phyloP scores from a whole-genome alignment of 2,329 filamentous ascomycete genomes.

The Orbilia javanica region DNA sequence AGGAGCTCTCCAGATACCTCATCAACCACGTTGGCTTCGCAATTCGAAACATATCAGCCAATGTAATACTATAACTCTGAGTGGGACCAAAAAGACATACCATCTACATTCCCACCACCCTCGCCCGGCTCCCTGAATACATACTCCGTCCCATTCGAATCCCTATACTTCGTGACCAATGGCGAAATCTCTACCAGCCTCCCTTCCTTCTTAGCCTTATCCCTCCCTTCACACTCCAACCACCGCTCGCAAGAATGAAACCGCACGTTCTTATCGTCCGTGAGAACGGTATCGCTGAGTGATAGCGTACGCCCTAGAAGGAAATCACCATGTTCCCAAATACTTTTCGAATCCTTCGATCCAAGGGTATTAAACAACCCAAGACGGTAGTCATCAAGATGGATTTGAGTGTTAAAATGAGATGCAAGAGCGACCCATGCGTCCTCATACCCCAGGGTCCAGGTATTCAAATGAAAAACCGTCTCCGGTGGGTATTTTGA shows the following conservation, averaged over 20 bases:
- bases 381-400: slow-evolving; percentile 85
- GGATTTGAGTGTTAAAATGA: slow-evolving; percentile 77
- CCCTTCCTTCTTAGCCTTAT: slow-evolving; percentile 64
- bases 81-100: slow-evolving; percentile 33
- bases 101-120: slow-evolving; percentile 78
- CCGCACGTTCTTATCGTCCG: slow-evolving; percentile 72
- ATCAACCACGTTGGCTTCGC: slow-evolving; percentile 41
- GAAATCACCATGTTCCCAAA: slow-evolving; percentile 66
- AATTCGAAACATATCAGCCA: not conserved
- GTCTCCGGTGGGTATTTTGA: slow-evolving; percentile 77
- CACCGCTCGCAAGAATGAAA: slow-evolving; percentile 90
- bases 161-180: slow-evolving; percentile 70
- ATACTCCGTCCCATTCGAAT: slow-evolving; percentile 72
- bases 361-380: slow-evolving; percentile 77
- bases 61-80: not conserved
- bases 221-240: slow-evolving; percentile 66
- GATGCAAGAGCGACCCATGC: slow-evolving; percentile 86
- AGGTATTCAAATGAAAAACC: slow-evolving; percentile 84
- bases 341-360: slow-evolving; percentile 66
- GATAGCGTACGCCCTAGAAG: slow-evolving; percentile 77
- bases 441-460: slow-evolving; percentile 94
- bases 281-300: slow-evolving; percentile 78
- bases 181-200: slow-evolving; percentile 81
- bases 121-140: slow-evolving; percentile 76
- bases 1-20: slow-evolving; percentile 46